Evolutionary conservation across 257 asterid genomes (phyloP).

Genomic region (Nyctanthes arbortristis): DNA sequence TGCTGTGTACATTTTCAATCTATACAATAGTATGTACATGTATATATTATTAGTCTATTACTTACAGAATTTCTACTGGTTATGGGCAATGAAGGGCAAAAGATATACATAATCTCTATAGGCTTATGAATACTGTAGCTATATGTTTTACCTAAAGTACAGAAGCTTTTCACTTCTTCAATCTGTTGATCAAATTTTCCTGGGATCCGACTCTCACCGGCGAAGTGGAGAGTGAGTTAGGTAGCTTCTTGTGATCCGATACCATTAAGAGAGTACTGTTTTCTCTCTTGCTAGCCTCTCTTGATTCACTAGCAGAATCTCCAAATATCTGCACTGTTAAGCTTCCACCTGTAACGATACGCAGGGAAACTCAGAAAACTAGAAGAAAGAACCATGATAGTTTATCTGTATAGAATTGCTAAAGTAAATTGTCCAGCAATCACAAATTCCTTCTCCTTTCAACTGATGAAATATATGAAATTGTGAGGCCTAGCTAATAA

Average conservation of each 20-base stretch:
- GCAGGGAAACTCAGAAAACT: too few relatives aligned
- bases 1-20: not conserved
- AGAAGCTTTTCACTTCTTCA: constrained; percentile 34
- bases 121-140: not conserved
- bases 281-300: constrained; percentile 11
- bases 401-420: too few relatives aligned
- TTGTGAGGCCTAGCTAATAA: too few relatives aligned
- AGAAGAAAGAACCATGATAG: too few relatives aligned
- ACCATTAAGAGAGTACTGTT: constrained; percentile 9
- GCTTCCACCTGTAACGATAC: constrained; percentile 52
- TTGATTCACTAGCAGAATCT: constrained; percentile 22
- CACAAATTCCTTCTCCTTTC: not conserved
- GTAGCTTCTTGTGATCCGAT: constrained; percentile 25
- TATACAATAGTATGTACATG: not conserved
- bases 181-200: constrained; percentile 28
- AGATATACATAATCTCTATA: not conserved
- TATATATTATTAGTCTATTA: too few relatives aligned
- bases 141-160: not conserved
- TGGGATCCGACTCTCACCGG: constrained; percentile 36
- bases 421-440: too few relatives aligned
- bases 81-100: not conserved
- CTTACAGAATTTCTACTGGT: not conserved
- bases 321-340: constrained; percentile 48
- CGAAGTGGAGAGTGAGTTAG: constrained; percentile 39
- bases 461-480: too few relatives aligned